Evolutionary conservation across 2,329 filamentous ascomycete genomes (phyloP).

Genomic region (Aspergillus sp.): DNA sequence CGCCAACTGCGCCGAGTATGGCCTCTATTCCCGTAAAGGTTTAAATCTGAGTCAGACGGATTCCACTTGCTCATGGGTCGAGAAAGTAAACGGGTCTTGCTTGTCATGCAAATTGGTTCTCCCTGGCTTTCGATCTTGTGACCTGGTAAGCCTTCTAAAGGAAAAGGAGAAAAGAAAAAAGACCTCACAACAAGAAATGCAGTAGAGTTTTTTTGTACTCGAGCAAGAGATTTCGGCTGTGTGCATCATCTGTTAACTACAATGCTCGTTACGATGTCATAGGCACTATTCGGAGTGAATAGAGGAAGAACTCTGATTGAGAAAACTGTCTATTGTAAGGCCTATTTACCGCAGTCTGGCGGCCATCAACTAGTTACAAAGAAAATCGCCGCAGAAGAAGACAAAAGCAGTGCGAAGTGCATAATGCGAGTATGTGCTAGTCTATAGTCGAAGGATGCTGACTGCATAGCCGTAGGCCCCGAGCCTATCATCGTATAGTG

Average conservation of each 20-base stretch:
- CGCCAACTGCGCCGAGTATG: conserved; percentile 25
- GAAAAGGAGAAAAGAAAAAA: too few species aligned
- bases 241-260: background rate
- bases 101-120: background rate
- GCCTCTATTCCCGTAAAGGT: conserved; percentile 27
- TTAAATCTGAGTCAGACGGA: background rate
- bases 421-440: too few species aligned
- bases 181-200: background rate
- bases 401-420: background rate
- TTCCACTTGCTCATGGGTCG: background rate
- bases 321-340: background rate
- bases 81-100: background rate
- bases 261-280: background rate
- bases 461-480: too few species aligned
- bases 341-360: background rate
- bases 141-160: background rate
- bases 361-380: background rate
- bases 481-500: too few species aligned
- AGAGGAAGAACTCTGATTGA: background rate
- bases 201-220: background rate
- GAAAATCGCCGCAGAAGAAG: background rate
- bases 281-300: background rate
- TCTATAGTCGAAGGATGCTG: too few species aligned
- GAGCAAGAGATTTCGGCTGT: background rate
- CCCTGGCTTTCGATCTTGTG: background rate